Conservation (phyloP, 2,329 filamentous ascomycete species). For the Aspergillus novoparasiticus region DNA sequence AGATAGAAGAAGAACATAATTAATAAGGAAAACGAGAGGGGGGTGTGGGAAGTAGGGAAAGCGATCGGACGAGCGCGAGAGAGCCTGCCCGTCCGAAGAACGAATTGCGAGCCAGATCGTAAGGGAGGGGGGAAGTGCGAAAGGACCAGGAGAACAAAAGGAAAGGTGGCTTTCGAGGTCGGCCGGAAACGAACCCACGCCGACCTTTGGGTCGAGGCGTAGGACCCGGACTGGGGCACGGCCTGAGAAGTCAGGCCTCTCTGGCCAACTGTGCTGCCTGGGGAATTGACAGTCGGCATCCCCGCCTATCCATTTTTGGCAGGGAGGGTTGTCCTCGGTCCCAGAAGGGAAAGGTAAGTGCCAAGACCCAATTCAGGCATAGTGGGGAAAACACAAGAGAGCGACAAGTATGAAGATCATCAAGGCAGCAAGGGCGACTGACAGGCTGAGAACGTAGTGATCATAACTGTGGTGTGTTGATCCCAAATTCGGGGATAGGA, state of each 20-base stretch:
- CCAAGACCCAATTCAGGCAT: constrained; percentile 13
- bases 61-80: constrained; percentile 6
- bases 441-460: not conserved
- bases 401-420: constrained; percentile 6
- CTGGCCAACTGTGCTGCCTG: constrained; percentile 4
- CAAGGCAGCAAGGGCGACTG: not conserved
- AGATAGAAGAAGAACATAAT: constrained; percentile 1
- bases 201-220: constrained; percentile 2
- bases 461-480: not conserved
- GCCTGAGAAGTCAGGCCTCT: constrained; percentile 17
- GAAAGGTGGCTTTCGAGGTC: constrained; percentile 13
- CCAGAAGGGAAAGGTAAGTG: constrained; percentile 9
- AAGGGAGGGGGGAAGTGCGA: constrained; percentile 6
- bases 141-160: constrained; percentile 12
- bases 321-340: constrained; percentile 5
- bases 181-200: constrained; percentile 16
- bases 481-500: not conserved
- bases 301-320: constrained; percentile 14
- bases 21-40: constrained; percentile 6
- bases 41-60: constrained; percentile 1
- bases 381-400: constrained; percentile 4
- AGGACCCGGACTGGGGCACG: not conserved
- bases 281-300: constrained; percentile 6
- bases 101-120: constrained; percentile 13
- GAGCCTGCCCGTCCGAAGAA: constrained; percentile 11